Base-by-base conservation (phyloP, 177 flowering plant species). In the Vitis hybrid region DNA sequence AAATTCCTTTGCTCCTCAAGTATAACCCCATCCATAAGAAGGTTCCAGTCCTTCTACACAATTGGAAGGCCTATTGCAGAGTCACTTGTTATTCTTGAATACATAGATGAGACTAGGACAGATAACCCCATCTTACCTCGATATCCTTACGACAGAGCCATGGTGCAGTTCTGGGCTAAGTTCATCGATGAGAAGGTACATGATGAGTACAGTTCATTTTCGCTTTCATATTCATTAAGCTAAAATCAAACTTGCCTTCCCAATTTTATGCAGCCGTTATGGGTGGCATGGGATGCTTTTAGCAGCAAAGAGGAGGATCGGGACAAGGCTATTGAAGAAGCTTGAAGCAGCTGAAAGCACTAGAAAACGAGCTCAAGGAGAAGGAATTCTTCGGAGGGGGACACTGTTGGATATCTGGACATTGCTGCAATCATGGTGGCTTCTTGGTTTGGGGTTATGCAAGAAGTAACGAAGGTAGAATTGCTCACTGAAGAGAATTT, bases 321-420 rank as follows among this genome's bases (percentile, higher is more conserved):
- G 59, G 82, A 73, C 63, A 72, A 73, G 62, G 66, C 55, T 15
- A 56, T 61, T 31, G 59, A 69, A 60, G 82, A 79, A 71, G 68
- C 62, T 11, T 2, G 14, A 70, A 70, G 33, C 11, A 1, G 3
- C 73, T 79, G 44, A 70, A 67, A 31, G 18, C 50, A 58, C 69
- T 79, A 2, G 79, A 79, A 11, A 61, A 65, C 11, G 75, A 70
- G 51, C 54, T 79, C 2, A 28, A 73, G 15, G 75, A 50, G 11
- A 79, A 79, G 75, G 76, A 79, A 24, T 79, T 79, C 66, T 79
- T 79, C 33, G 79, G 82, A 33, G 82, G 82, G 82, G 11, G 77
- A 79, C n/a, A 67, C 14, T 0, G 64, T 71, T 28, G 75, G 75
- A 50, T 5, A 63, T 7, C 70, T 67, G 4, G 82, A 79, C 68